A percentile compares a stretch with the other conserved stretches of the same genome.
Conservation (phyloP, 176 grass and related monocot species). For the Phoenix roebelenii region DNA sequence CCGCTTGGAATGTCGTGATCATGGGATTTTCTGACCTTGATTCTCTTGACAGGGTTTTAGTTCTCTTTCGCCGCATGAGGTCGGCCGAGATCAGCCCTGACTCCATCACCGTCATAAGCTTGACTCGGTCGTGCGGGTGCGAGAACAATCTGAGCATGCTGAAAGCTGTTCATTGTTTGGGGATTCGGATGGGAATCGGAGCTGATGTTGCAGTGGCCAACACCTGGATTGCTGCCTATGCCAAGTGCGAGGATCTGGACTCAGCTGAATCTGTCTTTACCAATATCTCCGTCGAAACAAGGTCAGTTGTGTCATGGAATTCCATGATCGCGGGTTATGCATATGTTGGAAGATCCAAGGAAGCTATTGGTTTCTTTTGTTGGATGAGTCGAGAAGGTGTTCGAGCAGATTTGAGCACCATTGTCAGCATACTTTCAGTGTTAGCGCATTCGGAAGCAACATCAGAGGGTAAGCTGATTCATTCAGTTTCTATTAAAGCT, state of each 20-base stretch:
- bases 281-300: neutral
- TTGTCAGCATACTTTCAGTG: neutral
- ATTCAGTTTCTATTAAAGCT: neutral
- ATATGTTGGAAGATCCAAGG: neutral
- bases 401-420: constrained; percentile 1
- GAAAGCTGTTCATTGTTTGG: constrained; percentile 1
- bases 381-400: neutral
- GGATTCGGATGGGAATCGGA: neutral
- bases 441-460: neutral
- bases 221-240: constrained; percentile 3
- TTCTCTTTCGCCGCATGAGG: constrained; percentile 1
- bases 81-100: neutral
- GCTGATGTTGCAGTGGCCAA: constrained; percentile 3
- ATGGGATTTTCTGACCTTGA: neutral
- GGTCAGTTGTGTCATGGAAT: constrained; percentile 9
- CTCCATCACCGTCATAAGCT: neutral
- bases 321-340: constrained; percentile 2
- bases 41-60: neutral
- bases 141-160: neutral
- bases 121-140: neutral
- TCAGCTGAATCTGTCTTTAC: neutral
- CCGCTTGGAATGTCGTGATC: too few species aligned
- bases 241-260: constrained; percentile 6
- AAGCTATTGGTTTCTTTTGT: neutral
- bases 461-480: neutral